These are phyloP conservation scores for Trichoderma arundinaceum DNA, from an alignment of 2,329 filamentous ascomycete genomes.

Conservation along the genomic window DNA sequence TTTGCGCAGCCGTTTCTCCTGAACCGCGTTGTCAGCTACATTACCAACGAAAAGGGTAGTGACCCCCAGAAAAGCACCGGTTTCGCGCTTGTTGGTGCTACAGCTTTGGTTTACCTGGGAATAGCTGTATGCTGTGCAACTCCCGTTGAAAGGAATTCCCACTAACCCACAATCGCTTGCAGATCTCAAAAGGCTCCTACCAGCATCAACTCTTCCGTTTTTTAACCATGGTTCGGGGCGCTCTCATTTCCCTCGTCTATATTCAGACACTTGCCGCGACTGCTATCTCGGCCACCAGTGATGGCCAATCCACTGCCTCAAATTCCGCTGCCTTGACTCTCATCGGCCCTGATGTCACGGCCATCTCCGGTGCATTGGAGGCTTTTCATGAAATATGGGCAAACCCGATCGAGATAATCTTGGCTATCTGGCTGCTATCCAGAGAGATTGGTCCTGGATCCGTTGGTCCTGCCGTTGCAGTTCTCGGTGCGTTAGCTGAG, in stretches of 20 bases:
- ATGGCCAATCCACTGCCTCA: not conserved
- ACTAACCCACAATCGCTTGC: not conserved
- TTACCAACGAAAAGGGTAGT: not conserved
- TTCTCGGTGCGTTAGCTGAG: constrained; percentile 31
- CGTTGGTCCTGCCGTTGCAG: constrained; percentile 50
- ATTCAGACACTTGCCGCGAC: constrained; percentile 35
- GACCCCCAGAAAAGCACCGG: constrained; percentile 17
- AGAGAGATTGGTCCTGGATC: constrained; percentile 53
- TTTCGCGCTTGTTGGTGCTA: constrained; percentile 34
- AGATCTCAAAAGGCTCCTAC: constrained; percentile 31
- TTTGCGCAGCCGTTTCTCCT: constrained; percentile 44
- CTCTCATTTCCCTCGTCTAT: constrained; percentile 34
- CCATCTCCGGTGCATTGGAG: constrained; percentile 40
- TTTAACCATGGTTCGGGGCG: constrained; percentile 37
- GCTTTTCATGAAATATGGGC: constrained; percentile 51
- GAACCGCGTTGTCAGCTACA: not conserved
- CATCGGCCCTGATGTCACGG: constrained; percentile 53
- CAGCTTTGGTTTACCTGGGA: constrained; percentile 35
- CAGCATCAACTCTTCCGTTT: constrained; percentile 35
- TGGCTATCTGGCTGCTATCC: constrained; percentile 54
- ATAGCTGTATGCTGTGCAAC: constrained; percentile 19
- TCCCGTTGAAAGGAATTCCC: not conserved
- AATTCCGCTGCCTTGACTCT: constrained; percentile 48
- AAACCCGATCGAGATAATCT: constrained; percentile 48
- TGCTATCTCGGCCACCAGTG: constrained; percentile 13